phyloP scores from a whole-genome alignment of 164 flowering plant genomes.

The Aristolochia californica region DNA sequence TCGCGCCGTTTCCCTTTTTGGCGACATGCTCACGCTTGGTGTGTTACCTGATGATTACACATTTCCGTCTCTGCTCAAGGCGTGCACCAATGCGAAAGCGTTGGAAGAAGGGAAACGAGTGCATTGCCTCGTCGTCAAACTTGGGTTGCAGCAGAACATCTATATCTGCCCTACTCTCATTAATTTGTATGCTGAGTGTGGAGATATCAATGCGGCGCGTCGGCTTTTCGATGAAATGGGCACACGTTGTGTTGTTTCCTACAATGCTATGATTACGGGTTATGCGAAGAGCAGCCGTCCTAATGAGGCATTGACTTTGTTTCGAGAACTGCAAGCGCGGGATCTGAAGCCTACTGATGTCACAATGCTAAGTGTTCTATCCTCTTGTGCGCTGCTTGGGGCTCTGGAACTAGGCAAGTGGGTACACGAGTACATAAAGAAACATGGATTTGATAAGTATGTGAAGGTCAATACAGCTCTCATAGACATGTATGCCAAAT shows the following conservation, averaged over 20 bases:
- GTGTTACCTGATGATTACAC: slow-evolving; percentile 48
- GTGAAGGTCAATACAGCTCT: slow-evolving; percentile 66
- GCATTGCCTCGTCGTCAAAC: slow-evolving; percentile 42
- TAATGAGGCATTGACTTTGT: slow-evolving; percentile 51
- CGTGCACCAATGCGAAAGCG: slow-evolving; percentile 39
- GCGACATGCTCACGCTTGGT: slow-evolving; percentile 18
- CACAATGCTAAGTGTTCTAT: slow-evolving; percentile 50
- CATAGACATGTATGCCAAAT: slow-evolving; percentile 68
- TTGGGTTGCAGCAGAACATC: slow-evolving; percentile 25
- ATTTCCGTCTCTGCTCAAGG: slow-evolving; percentile 58
- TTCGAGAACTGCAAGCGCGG: slow-evolving; percentile 40
- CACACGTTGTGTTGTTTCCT: slow-evolving; percentile 45
- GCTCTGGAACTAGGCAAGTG: slow-evolving; percentile 60
- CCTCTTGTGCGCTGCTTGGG: slow-evolving; percentile 55
- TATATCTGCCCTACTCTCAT: slow-evolving; percentile 50
- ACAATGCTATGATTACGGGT: slow-evolving; percentile 32
- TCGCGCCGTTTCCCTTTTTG: slow-evolving; percentile 31
- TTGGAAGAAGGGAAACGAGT: slow-evolving; percentile 51
- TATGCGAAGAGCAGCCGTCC: slow-evolving; percentile 39
- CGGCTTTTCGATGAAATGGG: slow-evolving; percentile 35
- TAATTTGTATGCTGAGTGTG: slow-evolving; percentile 47
- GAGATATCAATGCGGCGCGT: slow-evolving; percentile 32
- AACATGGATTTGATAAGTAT: slow-evolving; percentile 27
- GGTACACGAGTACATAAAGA: slow-evolving; percentile 56
- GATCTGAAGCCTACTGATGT: slow-evolving; percentile 46